phyloP scores from a whole-genome alignment of 371 early-diverging fungal genomes.

The Apophysomyces trapeziformis region DNA sequence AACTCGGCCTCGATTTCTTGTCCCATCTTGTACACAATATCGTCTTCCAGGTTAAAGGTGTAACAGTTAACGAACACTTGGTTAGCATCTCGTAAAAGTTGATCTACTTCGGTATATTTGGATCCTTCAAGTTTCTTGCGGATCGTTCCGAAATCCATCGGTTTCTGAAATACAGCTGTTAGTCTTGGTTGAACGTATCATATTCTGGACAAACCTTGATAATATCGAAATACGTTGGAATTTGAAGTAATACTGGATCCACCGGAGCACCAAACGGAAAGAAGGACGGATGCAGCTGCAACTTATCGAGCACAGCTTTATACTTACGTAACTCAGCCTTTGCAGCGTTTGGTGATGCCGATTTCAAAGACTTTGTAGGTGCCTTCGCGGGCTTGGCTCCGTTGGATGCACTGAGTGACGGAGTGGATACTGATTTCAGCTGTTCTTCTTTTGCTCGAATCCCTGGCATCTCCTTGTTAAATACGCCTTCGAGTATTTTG shows the following conservation, averaged over 20 bases:
- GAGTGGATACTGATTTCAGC: conserved; percentile 9
- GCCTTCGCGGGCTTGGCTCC: conserved; percentile 9
- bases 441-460: conserved; percentile 36
- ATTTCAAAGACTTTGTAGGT: conserved; percentile 6
- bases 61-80: conserved; percentile 80
- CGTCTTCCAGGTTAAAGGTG: conserved; percentile 79
- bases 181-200: conserved; percentile 72
- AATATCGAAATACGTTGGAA: conserved; percentile 59
- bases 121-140: conserved; percentile 27
- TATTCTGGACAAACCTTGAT: conserved; percentile 58
- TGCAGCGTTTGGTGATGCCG: conserved; percentile 14
- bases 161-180: conserved; percentile 50
- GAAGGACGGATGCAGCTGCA: conserved; percentile 23
- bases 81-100: conserved; percentile 32
- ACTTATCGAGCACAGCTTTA: conserved; percentile 35
- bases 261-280: conserved; percentile 36
- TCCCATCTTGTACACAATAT: conserved; percentile 74
- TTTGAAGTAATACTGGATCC: conserved; percentile 24
- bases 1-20: conserved; percentile 62
- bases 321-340: conserved; percentile 39
- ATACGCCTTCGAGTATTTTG: conserved; percentile 49
- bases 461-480: conserved; percentile 52
- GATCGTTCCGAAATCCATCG: conserved; percentile 47
- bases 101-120: conserved; percentile 24
- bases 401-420: conserved; percentile 1